Conservation (phyloP, 805 yeast species). For the Yamadazyma ubonensis region DNA sequence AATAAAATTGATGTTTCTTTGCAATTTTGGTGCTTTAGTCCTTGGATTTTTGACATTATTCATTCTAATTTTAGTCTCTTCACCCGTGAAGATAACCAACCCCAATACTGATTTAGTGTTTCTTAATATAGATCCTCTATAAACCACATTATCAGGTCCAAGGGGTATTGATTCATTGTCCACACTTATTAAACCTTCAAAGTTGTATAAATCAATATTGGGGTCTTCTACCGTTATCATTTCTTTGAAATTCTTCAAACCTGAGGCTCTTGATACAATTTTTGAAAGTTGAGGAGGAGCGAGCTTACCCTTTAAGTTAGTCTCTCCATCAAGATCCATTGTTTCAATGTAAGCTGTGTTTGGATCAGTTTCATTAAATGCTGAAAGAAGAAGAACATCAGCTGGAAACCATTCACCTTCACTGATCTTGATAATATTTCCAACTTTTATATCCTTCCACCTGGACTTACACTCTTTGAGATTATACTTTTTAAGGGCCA, state of each 20-base stretch:
- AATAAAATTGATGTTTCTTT: conserved; percentile 75
- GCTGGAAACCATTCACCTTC: conserved; percentile 96
- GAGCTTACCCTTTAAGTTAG: conserved; percentile 74
- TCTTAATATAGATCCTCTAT: conserved; percentile 86
- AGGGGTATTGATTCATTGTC: conserved; percentile 51
- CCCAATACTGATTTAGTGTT: conserved; percentile 78
- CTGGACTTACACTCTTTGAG: conserved; percentile 30
- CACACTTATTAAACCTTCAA: conserved; percentile 69
- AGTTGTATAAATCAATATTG: conserved; percentile 84
- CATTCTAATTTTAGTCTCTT: conserved; percentile 93
- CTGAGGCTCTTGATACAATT: conserved; percentile 47
- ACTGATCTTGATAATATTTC: conserved; percentile 70
- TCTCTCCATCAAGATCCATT: conserved; percentile 97
- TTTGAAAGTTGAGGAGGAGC: conserved; percentile 67
- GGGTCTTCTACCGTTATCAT: conserved; percentile 83
- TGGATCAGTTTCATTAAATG: conserved; percentile 55
- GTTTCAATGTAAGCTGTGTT: conserved; percentile 76
- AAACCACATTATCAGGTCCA: conserved; percentile 78
- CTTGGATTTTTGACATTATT: conserved; percentile 89
- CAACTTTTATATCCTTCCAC: conserved; percentile 87
- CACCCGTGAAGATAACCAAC: conserved; percentile 88
- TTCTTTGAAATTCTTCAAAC: conserved; percentile 50
- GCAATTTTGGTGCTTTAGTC: conserved; percentile 90
- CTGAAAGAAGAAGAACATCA: conserved; percentile 71
- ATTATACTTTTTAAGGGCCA: conserved; percentile 28